Base-by-base conservation (phyloP, 1,284 basidiomycete species). In the Pseudozyma pruni region DNA sequence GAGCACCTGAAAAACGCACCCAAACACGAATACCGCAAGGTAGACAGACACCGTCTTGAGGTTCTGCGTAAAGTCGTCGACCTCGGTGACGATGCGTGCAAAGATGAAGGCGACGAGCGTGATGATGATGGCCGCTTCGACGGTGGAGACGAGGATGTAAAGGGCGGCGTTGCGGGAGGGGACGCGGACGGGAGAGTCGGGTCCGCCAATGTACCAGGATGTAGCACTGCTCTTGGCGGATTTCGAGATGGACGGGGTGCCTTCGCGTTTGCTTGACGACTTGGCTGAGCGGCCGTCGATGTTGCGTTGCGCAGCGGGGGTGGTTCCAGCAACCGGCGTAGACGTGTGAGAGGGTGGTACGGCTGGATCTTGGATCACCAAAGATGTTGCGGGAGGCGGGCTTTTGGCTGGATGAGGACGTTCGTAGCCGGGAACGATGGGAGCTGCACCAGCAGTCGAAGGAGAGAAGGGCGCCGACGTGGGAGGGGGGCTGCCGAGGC, bases 41-140 rank as follows among this genome's bases (percentile, higher is more conserved):
- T 76, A 79, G 31, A 79, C 73, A 17, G 73, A 68, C 11, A 79
- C 61, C 17, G 77, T 79, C 47, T 79, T 79, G 54, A 77, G 67
- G 29, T 78, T 58, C 43, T 79, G 75, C 13, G 63, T 50, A n/a
- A 76, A 48, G 48, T 57, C 49, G 33, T 69, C 58, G 17, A 70
- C 57, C 14, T 51, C 34, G 4, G 62, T 13, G 11, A 61, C 49
- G 49, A 79, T 75, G 33, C 51, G 41, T 8, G 43, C 75, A 34
- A 78, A 79, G 35, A 73, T 75, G 54, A 63, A 59, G 16, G 53
- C 61, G 29, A 76, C 75, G 20, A 79, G 61, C 0, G 58, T 58
- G 32, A 75, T 74, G 31, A 79, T 60, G 37, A 72, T 55, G 17
- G 46, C 23, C 2, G 76, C 69, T 50, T 79, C 73, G 50, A 71